Evolutionary conservation across 768 basidiomycete genomes (phyloP).

Genomic region (Boletellus sp.): DNA sequence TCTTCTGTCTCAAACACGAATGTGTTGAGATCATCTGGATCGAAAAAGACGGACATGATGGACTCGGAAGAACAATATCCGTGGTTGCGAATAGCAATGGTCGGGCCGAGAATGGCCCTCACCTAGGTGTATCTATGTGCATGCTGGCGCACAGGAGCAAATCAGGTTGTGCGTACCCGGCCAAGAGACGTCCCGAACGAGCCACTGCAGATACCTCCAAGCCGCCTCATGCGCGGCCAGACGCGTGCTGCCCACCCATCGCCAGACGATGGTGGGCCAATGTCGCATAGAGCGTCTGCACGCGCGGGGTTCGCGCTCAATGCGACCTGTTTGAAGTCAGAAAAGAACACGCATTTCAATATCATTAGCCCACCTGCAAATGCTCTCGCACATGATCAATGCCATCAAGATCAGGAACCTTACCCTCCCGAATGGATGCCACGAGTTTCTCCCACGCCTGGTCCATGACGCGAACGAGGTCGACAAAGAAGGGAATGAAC

Average conservation of each 20-base stretch:
- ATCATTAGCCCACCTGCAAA: neutral
- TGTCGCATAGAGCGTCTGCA: conserved; percentile 5
- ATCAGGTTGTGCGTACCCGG: neutral
- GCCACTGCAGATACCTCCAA: conserved; percentile 1
- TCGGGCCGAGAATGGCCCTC: conserved; percentile 4
- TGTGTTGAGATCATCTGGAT: neutral
- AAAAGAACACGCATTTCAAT: too few species aligned
- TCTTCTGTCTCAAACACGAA: neutral
- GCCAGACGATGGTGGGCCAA: conserved; percentile 4
- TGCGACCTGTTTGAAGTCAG: neutral
- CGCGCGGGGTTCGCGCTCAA: neutral
- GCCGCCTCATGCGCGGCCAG: conserved; percentile 1
- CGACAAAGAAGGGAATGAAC: conserved; percentile 5
- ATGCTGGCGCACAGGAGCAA: neutral
- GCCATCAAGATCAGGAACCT: conserved; percentile 7
- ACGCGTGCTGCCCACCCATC: conserved; percentile 7
- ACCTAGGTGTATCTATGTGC: neutral
- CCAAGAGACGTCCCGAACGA: neutral
- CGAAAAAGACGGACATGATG: neutral
- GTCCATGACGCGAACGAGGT: conserved; percentile 3
- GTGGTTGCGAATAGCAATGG: neutral
- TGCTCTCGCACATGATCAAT: conserved; percentile 3
- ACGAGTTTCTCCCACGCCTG: conserved; percentile 6
- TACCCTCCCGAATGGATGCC: conserved; percentile 1
- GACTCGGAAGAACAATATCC: conserved; percentile 2